Percentiles rank a stretch among this genome's conserved stretches.
phyloP scores from a whole-genome alignment of 2,329 filamentous ascomycete genomes.

The Neocatenulostroma microsporum region DNA sequence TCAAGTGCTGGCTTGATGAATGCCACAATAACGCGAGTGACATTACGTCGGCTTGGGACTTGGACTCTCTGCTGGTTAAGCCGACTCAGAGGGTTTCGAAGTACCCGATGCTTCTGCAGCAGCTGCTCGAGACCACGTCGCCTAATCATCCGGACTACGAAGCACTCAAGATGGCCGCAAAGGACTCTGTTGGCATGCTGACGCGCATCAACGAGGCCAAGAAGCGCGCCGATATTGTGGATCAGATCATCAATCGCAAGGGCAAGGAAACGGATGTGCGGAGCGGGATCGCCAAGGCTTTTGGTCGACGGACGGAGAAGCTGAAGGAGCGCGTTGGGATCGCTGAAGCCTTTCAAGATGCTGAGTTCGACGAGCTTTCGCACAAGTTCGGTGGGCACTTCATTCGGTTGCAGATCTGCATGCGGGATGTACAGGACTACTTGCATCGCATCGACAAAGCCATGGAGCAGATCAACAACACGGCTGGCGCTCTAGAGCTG shows the following conservation, averaged over 20 bases:
- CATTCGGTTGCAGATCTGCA: constrained; percentile 82
- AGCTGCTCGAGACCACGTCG: constrained; percentile 71
- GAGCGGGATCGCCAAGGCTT: constrained; percentile 76
- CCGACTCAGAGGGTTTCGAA: constrained; percentile 92
- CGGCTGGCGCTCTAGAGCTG: constrained; percentile 72
- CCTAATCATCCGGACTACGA: constrained; percentile 71
- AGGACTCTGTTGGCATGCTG: constrained; percentile 57
- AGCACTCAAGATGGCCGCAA: constrained; percentile 62
- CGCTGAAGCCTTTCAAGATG: constrained; percentile 65
- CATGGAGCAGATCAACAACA: constrained; percentile 71
- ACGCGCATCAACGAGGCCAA: constrained; percentile 85
- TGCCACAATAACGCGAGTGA: constrained; percentile 90
- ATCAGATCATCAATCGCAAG: constrained; percentile 68
- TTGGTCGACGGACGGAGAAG: constrained; percentile 82
- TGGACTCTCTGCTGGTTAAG: constrained; percentile 95
- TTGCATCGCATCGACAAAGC: constrained; percentile 72
- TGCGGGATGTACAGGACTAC: constrained; percentile 90
- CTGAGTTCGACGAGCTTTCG: constrained; percentile 69
- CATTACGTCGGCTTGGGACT: constrained; percentile 85
- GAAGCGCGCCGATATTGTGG: constrained; percentile 86
- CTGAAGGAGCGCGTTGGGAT: constrained; percentile 63
- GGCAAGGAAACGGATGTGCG: constrained; percentile 86
- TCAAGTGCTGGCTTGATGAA: constrained; percentile 77
- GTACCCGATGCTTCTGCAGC: constrained; percentile 77
- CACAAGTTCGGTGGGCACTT: constrained; percentile 90